Evolutionary conservation across 1,284 basidiomycete genomes (phyloP), one percentile per base, ranked within the genome.

Genomic region (Xerocomus minutiporus): DNA sequence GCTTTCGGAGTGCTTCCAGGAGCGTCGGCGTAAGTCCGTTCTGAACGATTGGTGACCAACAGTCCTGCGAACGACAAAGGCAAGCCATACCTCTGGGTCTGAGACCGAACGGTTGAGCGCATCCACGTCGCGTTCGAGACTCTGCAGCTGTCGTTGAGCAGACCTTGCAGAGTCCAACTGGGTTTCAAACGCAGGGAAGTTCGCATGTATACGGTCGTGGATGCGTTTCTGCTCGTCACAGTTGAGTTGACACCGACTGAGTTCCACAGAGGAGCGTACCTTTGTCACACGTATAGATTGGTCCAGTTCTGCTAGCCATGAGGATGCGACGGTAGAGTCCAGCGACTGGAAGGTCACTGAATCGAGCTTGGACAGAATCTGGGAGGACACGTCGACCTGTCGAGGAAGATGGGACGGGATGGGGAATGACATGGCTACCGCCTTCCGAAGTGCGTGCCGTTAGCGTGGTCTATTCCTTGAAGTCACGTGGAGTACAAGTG

Each of bases 261-360:
- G 52, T 46, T 51, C 41, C 39, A 43, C 32, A 29, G 35, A 45
- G 39, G 45, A 46, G 45, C 46, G 55, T 59, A 88, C 89, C 74
- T 88, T 85, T 8, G 86, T 88, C 23, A 74, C 71, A 32, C 71
- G 69, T 57, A 91, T 88, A 20, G 81, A 79, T 42, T 80, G 76
- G 59, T 90, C 81, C 25, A 91, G 75, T 63, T 91, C 86, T 1
- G 69, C 61, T 31, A 88, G 71, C 88, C 88, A 91, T 57, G 80
- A 81, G 26, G 78, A 72, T 12, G 84, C 84, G 42, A 84, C 63
- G 23, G 75, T 62, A 34, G 86, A 77, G 55, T 75, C 82, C 35
- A 91, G 67, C 1, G 81, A 73, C 57, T 81, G 73, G 52, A 71
- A 68, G 4, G 79, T 78, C 6, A 81, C 79, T 34, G 80, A 75